Base-by-base conservation (phyloP, 192 early-diverging fungal species). In the Borealophlyctis nickersoniae region DNA sequence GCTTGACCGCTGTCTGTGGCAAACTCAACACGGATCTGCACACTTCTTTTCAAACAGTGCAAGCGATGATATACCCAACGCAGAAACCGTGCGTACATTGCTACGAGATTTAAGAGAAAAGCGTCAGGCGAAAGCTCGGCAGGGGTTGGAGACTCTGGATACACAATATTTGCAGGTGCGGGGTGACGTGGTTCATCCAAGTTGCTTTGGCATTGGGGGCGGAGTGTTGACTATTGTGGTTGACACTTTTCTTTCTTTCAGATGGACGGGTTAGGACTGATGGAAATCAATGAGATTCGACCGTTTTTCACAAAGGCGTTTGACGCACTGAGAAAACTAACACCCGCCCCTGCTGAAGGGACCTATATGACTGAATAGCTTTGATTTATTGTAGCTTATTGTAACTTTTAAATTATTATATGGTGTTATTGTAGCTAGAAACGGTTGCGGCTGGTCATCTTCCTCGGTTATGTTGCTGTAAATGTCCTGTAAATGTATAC, bases 271-370 rank as follows among this genome's bases (percentile, higher is more conserved):
- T 65, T 97, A 60, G 82, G 89, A 27, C 74, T 85, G 24, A 88
- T 91, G 73, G 94, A 97, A 63, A 86, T 97, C 61, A 94, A 95
- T 49, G 91, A 93, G 73, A 92, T 97, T 60, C 82, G 93, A n/a
- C 93, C 93, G 0, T 85, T 97, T 62, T 95, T 97, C 73, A 70
- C 82, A 5, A 78, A 76, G 24, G 90, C 92, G 19, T 94, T 90
- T 70, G 85, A 92, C 58, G 79, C 88, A 56, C 75, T 90, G 58
- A 65, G 77, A 22, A 81, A 77, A 59, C 57, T 89, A 34, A 67
- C 52, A n/a, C n/a, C n/a, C n/a, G n/a, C n/a, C n/a, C n/a, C n/a
- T n/a, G n/a, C n/a, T n/a, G n/a, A n/a, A n/a, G n/a, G n/a, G n/a
- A n/a, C n/a, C n/a, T n/a, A n/a, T n/a, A n/a, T n/a, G n/a, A n/a